Evolutionary conservation across 805 yeast genomes (phyloP).

Genomic region (Teunomyces barrocoloradensis): DNA sequence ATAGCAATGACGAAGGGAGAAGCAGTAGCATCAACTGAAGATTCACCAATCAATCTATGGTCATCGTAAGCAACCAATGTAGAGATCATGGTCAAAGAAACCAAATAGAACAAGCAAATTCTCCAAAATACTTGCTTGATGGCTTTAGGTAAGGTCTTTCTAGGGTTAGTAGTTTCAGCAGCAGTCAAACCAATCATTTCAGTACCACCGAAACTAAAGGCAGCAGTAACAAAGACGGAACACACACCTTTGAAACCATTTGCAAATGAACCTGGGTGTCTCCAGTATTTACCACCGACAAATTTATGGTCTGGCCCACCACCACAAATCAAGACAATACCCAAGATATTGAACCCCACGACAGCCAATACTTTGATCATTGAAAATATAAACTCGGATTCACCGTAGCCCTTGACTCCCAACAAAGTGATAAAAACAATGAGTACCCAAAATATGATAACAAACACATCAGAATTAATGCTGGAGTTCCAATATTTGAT

Average conservation of each 20-base stretch:
- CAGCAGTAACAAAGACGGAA: slow-evolving; percentile 39
- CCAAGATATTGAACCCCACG: slow-evolving; percentile 46
- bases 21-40: slow-evolving; percentile 56
- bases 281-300: slow-evolving; percentile 51
- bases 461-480: slow-evolving; percentile 61
- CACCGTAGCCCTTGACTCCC: slow-evolving; percentile 57
- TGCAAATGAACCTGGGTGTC: slow-evolving; percentile 54
- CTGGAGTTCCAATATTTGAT: slow-evolving; percentile 52
- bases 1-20: slow-evolving; percentile 79
- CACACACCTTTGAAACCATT: slow-evolving; percentile 43
- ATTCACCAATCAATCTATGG: slow-evolving; percentile 37
- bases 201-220: slow-evolving; percentile 40
- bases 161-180: slow-evolving; percentile 37
- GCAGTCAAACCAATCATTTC: slow-evolving; percentile 41
- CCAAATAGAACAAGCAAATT: slow-evolving; percentile 36
- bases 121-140: slow-evolving; percentile 43
- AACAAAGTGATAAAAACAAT: slow-evolving; percentile 49
- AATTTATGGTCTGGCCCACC: slow-evolving; percentile 50
- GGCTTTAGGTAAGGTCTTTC: slow-evolving; percentile 36
- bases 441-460: slow-evolving; percentile 49
- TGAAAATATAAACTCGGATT: slow-evolving; percentile 52
- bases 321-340: slow-evolving; percentile 48
- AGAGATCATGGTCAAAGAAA: slow-evolving; percentile 20
- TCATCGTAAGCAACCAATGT: slow-evolving; percentile 21
- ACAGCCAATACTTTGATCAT: slow-evolving; percentile 48